Evolutionary conservation across 2,329 filamentous ascomycete species (phyloP), one percentile per base, ranked within the genome.

Genomic region (Stagonosporopsis cucurbitacearum): DNA sequence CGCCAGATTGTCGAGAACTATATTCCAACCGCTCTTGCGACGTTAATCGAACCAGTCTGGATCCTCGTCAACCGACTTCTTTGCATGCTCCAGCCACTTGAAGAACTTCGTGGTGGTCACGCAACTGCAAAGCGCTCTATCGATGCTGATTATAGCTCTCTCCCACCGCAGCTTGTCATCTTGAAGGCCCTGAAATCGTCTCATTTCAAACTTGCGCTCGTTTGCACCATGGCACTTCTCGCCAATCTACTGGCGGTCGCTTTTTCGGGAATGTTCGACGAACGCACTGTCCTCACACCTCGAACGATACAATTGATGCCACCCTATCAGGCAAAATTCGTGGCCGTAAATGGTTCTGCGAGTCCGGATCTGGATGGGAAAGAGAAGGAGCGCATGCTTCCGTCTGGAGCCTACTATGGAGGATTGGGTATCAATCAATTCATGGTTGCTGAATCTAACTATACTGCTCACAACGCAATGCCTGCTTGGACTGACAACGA

Each of bases 1-100:
- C n/a, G n/a, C n/a, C n/a, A n/a, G n/a, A n/a, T n/a, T 0, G 17
- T 81, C 0, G 72, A 78, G 40, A 80, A 79, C 41, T 86, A 86
- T 44, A 68, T 86, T 0, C 85, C 85, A 0, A 86, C 83, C 0
- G 74, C 78, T 0, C 72, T 87, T 3, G 81, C 84, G 0, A 87
- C 85, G 0, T 48, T 86, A 0, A 73, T 86, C 0, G 85, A 88
- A 32, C 84, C 85, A 0, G 76, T 83, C 1, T 86, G 85, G 81
- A 70, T 85, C 0, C 63, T 86, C 0, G 53, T 88, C 0, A 87
- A 85, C 37, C 76, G 85, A 0, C 50, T 82, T 0, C 60, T 86
- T 0, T 86, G 83, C 36, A 64, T 86, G 8, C 58, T 88, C 0
- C 81, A 85, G 26, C 85, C 85, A 0, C 81, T 85, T 17, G 75